Base-by-base conservation (phyloP, 768 basidiomycete genomes). In the Naganishia vishniacii region DNA sequence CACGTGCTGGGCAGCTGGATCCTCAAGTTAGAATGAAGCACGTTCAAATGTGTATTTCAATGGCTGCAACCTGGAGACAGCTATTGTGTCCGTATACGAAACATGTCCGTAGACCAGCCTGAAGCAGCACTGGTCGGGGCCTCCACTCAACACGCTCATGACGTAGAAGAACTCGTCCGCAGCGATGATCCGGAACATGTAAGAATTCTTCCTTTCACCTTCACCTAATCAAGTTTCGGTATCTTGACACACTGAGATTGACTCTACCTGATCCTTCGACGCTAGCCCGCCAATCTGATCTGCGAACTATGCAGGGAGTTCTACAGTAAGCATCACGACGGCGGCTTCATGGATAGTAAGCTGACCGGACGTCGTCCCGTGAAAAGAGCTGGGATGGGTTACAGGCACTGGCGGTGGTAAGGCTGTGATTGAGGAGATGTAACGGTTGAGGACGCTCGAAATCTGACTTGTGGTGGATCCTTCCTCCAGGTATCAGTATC, bases 271-370 rank as follows among this genome's bases (percentile, higher is more conserved):
- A 18, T 9, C 23, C n/a, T 6, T 15, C 34, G 6, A 28, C 34
- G 18, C n/a, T 60, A 78, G 75, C 90, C 91, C 20, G 91, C 91
- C n/a, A 91, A 90, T 76, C 81, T 92, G 67, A 92, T 92, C 59
- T 88, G 88, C 32, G 88, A 89, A 72, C 81, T 93, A 1, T 93
- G 91, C 75, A 80, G 83, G 46, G 83, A 84, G 6, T 92, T 93
- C 77, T 92, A 92, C 78, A 82, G 78, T 79, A 46, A 29, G 72
- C 23, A 11, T 23, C n/a, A 23, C n/a, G 37, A 44, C 8, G 9
- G n/a, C 59, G 15, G 9, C n/a, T 5, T 18, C 5, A 20, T 12
- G 9, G n/a, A n/a, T 8, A 9, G 20, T 15, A 9, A 40, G 26
- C 29, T 15, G 47, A 25, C 5, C 29, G 23, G 23, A 28, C n/a